These are phyloP conservation scores for Ogataea polymorpha DNA, from an alignment of 805 yeast species.

Conservation along the genomic window DNA sequence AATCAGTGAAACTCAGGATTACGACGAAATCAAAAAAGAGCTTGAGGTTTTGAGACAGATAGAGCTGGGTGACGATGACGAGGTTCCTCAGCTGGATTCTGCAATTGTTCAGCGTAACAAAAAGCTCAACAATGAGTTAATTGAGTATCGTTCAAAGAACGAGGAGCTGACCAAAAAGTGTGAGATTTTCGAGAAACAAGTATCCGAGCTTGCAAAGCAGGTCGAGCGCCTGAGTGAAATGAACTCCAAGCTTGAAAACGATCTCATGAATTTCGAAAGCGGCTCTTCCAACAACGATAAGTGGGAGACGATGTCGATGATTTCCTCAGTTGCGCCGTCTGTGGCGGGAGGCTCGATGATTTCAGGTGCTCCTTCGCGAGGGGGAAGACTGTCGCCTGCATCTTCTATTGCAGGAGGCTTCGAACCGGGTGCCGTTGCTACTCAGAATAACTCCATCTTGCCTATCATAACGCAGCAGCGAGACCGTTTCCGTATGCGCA, in stretches of 20 bases:
- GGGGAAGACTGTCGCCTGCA: slow-evolving; percentile 46
- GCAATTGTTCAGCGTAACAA: slow-evolving; percentile 65
- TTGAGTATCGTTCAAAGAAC: slow-evolving; percentile 59
- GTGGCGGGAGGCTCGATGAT: slow-evolving; percentile 8
- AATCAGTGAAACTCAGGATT: slow-evolving; percentile 56
- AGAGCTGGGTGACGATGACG: slow-evolving; percentile 57
- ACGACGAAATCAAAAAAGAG: slow-evolving; percentile 78
- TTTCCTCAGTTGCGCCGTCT: slow-evolving; percentile 50
- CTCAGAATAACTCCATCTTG: slow-evolving; percentile 50
- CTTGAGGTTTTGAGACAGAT: slow-evolving; percentile 68
- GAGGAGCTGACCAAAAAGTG: slow-evolving; percentile 43
- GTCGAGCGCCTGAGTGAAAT: slow-evolving; percentile 40
- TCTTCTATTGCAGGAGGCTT: slow-evolving; percentile 47
- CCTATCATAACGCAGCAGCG: slow-evolving; percentile 93
- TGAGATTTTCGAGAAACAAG: slow-evolving; percentile 36
- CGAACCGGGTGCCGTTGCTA: slow-evolving; percentile 12
- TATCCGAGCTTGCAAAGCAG: slow-evolving; percentile 36
- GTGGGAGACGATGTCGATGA: slow-evolving; percentile 63
- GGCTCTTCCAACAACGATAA: slow-evolving; percentile 38
- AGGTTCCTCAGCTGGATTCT: slow-evolving; percentile 35
- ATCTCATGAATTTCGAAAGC: slow-evolving; percentile 58
- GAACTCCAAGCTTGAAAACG: slow-evolving; percentile 69
- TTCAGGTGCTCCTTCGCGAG: slow-evolving; percentile 3
- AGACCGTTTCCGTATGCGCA: slow-evolving; percentile 84
- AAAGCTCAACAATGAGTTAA: slow-evolving; percentile 66